phyloP scores from a whole-genome alignment of 495 filamentous ascomycete genomes.

The Penicillium pulvis region DNA sequence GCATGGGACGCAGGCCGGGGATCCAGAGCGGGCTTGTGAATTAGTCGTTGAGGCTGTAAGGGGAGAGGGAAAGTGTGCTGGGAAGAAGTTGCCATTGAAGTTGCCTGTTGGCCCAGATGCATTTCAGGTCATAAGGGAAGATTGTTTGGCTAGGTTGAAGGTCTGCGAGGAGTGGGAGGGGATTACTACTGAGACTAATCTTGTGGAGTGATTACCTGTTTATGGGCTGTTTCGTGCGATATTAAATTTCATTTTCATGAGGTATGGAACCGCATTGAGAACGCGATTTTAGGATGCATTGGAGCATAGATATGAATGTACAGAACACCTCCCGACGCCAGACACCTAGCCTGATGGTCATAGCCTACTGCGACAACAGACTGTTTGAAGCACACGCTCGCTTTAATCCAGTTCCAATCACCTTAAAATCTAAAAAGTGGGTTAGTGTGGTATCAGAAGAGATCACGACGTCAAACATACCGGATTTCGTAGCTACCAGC shows the following conservation, averaged over 20 bases:
- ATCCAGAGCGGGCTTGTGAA: background rate
- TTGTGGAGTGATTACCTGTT: background rate
- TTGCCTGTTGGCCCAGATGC: conserved; percentile 1
- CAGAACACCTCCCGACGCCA: conserved; percentile 29
- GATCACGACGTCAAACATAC: conserved; percentile 28
- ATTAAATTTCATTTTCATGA: background rate
- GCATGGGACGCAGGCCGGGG: background rate
- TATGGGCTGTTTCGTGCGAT: no score
- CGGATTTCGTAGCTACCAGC: conserved; percentile 66
- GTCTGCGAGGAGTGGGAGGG: conserved; percentile 9
- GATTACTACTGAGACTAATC: conserved; percentile 8
- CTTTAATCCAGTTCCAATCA: background rate
- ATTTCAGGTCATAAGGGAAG: background rate
- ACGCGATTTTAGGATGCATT: conserved; percentile 1
- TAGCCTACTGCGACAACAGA: background rate
- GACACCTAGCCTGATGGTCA: conserved; percentile 24
- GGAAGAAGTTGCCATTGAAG: background rate
- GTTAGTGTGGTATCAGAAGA: background rate
- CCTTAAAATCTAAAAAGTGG: conserved; percentile 1
- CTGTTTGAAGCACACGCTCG: conserved; percentile 1
- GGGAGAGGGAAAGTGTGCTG: background rate
- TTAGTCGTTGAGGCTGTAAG: conserved; percentile 1
- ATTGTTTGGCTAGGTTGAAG: conserved; percentile 1
- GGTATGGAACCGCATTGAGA: background rate
- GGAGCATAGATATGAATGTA: conserved; percentile 16